Conservation (phyloP, 2,329 filamentous ascomycete genomes). For the Paraconiothyrium sp. region DNA sequence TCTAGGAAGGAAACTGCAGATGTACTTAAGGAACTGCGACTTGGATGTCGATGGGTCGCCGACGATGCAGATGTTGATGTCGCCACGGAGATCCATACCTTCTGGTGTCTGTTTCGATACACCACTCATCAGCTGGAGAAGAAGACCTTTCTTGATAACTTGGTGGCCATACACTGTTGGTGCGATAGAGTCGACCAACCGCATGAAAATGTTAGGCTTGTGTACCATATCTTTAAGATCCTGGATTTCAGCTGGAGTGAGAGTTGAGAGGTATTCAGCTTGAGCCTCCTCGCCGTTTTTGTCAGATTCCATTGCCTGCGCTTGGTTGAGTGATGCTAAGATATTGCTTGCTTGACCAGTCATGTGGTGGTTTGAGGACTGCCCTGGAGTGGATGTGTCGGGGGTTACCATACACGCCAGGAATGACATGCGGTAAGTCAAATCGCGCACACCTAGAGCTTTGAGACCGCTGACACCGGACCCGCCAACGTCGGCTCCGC, state of each 20-base stretch:
- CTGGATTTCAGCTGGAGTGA: slow-evolving; percentile 87
- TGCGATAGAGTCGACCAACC: slow-evolving; percentile 90
- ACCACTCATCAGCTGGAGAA: slow-evolving; percentile 95
- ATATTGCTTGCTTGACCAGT: slow-evolving; percentile 84
- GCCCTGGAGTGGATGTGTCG: slow-evolving; percentile 82
- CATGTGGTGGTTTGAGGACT: slow-evolving; percentile 73
- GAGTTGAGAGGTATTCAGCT: slow-evolving; percentile 83
- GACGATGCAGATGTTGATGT: slow-evolving; percentile 98
- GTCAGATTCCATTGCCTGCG: slow-evolving; percentile 68
- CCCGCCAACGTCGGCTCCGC: slow-evolving; percentile 82
- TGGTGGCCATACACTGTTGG: slow-evolving; percentile 98
- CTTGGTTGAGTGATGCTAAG: slow-evolving; percentile 82
- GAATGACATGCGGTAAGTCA: slow-evolving; percentile 97
- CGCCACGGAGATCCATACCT: slow-evolving; percentile 93
- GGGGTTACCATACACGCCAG: slow-evolving; percentile 95
- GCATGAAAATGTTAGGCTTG: slow-evolving; percentile 92
- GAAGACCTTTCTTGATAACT: slow-evolving; percentile 95
- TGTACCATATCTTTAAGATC: slow-evolving; percentile 94
- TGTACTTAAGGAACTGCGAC: slow-evolving; percentile 97
- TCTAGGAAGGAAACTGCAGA: slow-evolving; percentile 94
- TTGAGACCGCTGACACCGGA: slow-evolving; percentile 89
- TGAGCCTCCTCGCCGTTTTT: slow-evolving; percentile 86
- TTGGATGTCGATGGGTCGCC: slow-evolving; percentile 97
- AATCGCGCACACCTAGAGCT: slow-evolving; percentile 89
- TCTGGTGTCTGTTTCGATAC: slow-evolving; percentile 91